Evolutionary conservation across 177 flowering plant species (phyloP), one percentile per base, ranked within the genome.

Genomic region (Vitis hybrid): DNA sequence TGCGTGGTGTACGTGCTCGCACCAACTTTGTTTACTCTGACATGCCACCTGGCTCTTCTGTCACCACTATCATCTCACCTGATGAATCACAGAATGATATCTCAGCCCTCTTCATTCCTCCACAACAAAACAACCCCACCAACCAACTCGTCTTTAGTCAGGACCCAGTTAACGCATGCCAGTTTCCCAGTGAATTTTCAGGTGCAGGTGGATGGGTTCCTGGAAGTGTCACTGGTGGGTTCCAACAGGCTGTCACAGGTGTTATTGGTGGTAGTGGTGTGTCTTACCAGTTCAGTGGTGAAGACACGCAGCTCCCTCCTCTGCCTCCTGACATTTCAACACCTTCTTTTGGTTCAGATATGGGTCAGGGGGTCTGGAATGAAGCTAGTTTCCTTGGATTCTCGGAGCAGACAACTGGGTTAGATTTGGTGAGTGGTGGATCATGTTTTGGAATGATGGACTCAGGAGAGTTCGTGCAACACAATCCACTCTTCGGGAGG

Each of bases 11-110:
- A 19, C 71, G 69, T 38, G 82, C 82, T 4, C 76, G 80, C 7
- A 78, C 82, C 66, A 82, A 79, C 76, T 82, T 79, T 24, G 76
- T 79, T 62, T 75, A 79, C 73, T 79, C 78, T 1, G 81, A 79
- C 62, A 75, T 79, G 76, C 81, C 81, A 1, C 56, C 66, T 4
- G 78, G 78, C 60, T 72, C 76, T 33, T 79, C 78, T 11, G 78
- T 79, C 73, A 79, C 81, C 52, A 72, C 78, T 60, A 71, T 79
- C 59, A 60, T 79, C 71, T 79, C 81, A 1, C 81, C 81, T 4
- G 81, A 79, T 55, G 77, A 78, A 58, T 49, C 73, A 5, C 67
- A 62, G 2, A 54, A 47, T 22, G 71, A 76, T 61, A 49, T 66
- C 13, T 54, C 77, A 1, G 67, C 68, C n/a, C 65, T 78, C 67